Base-by-base conservation (phyloP, 2,329 filamentous ascomycete species). In the Venturia oleaginea region DNA sequence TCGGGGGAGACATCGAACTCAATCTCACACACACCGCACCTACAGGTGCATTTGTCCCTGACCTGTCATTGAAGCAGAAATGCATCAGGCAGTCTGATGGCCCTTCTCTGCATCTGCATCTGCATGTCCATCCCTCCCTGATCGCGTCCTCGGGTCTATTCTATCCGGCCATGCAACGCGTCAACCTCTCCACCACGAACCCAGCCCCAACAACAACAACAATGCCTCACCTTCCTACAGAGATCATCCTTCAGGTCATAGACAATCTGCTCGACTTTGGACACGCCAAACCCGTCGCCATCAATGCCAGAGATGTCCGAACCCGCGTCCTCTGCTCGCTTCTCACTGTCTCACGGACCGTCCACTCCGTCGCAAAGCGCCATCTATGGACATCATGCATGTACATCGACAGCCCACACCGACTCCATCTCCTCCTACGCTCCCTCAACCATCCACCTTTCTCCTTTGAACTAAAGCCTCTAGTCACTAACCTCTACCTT, bases 371-470 rank as follows among this genome's bases (percentile, higher is more conserved):
- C 11, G 79, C 81, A 3, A 73, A 73, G 19, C 75, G 73, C 46
- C 72, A 79, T 13, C 75, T 83, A n/a, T 76, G 76, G 57, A 70
- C 76, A 65, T 74, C 77, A 67, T 82, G 80, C 69, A 67, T 81
- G 42, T 77, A 78, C 67, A 71, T 83, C 46, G 75, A 80, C 61
- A 76, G 76, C 27, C 70, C 70, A 19, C 67, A 66, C 4, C 75
- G 76, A 24, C 73, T 80, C 17, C 69, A 70, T 5, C 62, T 70
- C 4, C 65, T 78, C 34, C 67, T 79, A 15, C 68, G 70, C 13
- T 75, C 73, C 65, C 67, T 80, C 63, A 69, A 68, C n/a, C 67
- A 67, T 24, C 67, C 70, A 3, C 64, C 71, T 4, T 48, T 70
- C 17, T 66, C 66, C 8, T 66, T 71, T 37, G 65, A 68, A 34